Evolutionary conservation across 1,284 basidiomycete species (phyloP).

Genomic region (Melampsora americana): DNA sequence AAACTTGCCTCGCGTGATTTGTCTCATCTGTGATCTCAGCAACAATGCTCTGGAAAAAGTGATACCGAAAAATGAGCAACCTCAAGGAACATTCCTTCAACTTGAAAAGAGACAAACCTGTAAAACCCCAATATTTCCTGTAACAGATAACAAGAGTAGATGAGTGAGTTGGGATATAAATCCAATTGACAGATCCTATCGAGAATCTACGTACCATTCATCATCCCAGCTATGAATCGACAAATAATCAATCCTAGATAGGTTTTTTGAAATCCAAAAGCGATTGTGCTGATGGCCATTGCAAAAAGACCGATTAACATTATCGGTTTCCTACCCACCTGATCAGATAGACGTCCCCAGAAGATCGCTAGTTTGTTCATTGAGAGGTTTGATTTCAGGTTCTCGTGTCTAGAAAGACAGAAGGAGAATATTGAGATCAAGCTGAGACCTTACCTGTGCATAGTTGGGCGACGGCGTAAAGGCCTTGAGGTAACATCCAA

Average conservation of each 20-base stretch:
- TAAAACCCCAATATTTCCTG: slow-evolving; percentile 31
- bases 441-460: slow-evolving; percentile 16
- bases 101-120: slow-evolving; percentile 9
- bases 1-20: slow-evolving; percentile 24
- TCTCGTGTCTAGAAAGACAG: too few species aligned
- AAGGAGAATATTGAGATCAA: not conserved
- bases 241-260: slow-evolving; percentile 35
- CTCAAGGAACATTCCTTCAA: too few species aligned
- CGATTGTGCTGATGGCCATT: slow-evolving; percentile 36
- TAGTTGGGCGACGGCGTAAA: slow-evolving; percentile 41
- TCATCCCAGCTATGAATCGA: slow-evolving; percentile 39
- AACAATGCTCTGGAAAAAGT: slow-evolving; percentile 23
- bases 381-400: too few species aligned
- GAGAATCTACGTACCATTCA: slow-evolving; percentile 27
- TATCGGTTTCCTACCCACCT: slow-evolving; percentile 42
- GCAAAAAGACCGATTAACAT: slow-evolving; percentile 46
- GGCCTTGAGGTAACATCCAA: too few species aligned
- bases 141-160: too few species aligned
- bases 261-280: slow-evolving; percentile 31
- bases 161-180: too few species aligned
- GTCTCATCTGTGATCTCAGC: slow-evolving; percentile 36
- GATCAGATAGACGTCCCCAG: slow-evolving; percentile 46
- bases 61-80: too few species aligned
- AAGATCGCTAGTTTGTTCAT: slow-evolving; percentile 44
- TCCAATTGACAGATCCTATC: too few species aligned